Percentiles rank a stretch among this genome's conserved stretches.
phyloP scores from a whole-genome alignment of 225 moss, liverwort and hornwort species.

The Antitrichia curtipendula region DNA sequence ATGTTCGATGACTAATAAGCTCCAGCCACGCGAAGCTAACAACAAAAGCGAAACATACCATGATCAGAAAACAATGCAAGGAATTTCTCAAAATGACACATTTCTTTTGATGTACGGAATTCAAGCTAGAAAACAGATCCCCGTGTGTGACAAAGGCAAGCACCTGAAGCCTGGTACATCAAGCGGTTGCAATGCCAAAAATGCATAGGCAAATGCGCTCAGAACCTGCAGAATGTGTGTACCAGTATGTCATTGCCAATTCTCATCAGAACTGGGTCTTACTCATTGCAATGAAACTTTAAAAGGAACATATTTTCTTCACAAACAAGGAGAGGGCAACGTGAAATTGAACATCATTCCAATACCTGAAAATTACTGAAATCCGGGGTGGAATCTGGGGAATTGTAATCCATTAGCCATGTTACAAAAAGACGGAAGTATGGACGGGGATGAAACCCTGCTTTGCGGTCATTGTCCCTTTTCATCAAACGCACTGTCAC shows the following conservation, averaged over 20 bases:
- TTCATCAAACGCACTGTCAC: slow-evolving; percentile 87
- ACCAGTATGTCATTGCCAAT: background rate
- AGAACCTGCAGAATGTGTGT: slow-evolving; percentile 38
- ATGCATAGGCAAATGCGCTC: slow-evolving; percentile 71
- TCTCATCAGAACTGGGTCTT: background rate
- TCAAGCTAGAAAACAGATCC: background rate
- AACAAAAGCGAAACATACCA: background rate
- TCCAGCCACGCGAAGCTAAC: slow-evolving; percentile 88
- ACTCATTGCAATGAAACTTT: background rate
- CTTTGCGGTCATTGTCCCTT: slow-evolving; percentile 82
- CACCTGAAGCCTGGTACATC: slow-evolving; percentile 91
- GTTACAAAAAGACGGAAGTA: slow-evolving; percentile 93
- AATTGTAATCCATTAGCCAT: slow-evolving; percentile 96
- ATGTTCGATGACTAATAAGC: slow-evolving; percentile 89
- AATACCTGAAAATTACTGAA: slow-evolving; percentile 84
- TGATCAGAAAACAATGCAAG: background rate
- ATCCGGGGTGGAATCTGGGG: slow-evolving; percentile 66
- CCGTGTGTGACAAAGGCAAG: background rate
- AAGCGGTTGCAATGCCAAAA: slow-evolving; percentile 69
- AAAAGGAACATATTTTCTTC: background rate
- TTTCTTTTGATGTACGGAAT: background rate
- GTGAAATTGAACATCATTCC: background rate
- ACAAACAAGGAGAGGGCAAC: background rate
- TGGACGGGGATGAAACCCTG: slow-evolving; percentile 77
- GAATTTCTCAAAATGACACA: background rate